Conservation (phyloP, 805 yeast species). For the Danielia oregonensis region DNA sequence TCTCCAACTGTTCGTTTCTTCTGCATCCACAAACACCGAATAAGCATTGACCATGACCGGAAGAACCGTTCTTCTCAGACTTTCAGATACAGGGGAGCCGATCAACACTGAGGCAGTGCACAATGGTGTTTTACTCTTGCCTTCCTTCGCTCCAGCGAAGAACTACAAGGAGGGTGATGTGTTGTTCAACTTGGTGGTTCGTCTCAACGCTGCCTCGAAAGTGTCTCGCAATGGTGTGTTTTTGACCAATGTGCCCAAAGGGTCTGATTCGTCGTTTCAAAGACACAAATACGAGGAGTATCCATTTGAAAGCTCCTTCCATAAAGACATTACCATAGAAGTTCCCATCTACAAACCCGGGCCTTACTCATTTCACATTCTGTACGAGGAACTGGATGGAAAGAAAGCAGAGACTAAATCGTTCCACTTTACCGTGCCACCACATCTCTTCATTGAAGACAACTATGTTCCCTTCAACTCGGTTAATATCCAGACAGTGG, state of each 20-base stretch:
- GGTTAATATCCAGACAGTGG: conserved; percentile 76
- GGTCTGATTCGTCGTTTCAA: conserved; percentile 40
- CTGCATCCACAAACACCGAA: no score
- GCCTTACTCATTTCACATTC: conserved; percentile 68
- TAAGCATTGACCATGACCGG: conserved; percentile 10
- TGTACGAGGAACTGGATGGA: conserved; percentile 42
- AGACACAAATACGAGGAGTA: conserved; percentile 54
- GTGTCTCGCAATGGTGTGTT: conserved; percentile 68
- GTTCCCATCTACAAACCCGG: conserved; percentile 72
- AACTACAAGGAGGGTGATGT: conserved; percentile 34
- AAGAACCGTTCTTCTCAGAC: conserved; percentile 40
- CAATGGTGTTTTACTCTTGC: conserved; percentile 51
- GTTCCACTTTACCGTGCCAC: conserved; percentile 76
- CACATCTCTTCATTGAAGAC: conserved; percentile 58
- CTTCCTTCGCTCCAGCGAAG: conserved; percentile 36
- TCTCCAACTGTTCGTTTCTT: no score
- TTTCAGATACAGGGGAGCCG: conserved; percentile 49
- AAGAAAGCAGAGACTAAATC: conserved; percentile 45
- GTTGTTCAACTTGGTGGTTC: conserved; percentile 52
- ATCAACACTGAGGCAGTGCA: conserved; percentile 28
- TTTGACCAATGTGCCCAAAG: conserved; percentile 68
- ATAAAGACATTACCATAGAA: conserved; percentile 57
- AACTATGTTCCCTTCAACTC: conserved; percentile 68
- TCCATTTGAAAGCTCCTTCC: conserved; percentile 54
- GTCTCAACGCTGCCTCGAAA: conserved; percentile 70